Percentiles rank a stretch among this genome's conserved stretches.
Conservation (phyloP, 768 basidiomycete genomes). For the Ramaria rubella region DNA sequence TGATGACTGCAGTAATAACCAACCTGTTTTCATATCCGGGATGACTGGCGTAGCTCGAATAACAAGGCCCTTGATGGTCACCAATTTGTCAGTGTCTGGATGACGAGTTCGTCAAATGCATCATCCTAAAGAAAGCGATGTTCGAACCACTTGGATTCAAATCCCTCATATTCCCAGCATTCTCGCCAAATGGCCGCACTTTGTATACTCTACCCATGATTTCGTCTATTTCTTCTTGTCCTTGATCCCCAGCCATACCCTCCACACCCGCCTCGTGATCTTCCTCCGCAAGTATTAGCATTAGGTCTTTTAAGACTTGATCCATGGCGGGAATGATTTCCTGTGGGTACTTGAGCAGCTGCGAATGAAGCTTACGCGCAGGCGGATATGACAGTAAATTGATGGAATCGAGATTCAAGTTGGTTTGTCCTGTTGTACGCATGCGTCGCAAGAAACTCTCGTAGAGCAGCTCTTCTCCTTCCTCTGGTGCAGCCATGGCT, state of each 20-base stretch:
- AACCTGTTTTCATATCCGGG: constrained; percentile 88
- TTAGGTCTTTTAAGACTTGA: constrained; percentile 87
- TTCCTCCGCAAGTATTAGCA: constrained; percentile 80
- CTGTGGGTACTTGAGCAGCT: constrained; percentile 90
- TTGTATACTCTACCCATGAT: constrained; percentile 88
- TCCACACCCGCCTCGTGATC: constrained; percentile 66
- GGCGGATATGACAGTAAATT: constrained; percentile 86
- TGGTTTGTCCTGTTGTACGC: constrained; percentile 87
- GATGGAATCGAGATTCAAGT: constrained; percentile 82
- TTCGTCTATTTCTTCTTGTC: constrained; percentile 81
- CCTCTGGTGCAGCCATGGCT: constrained; percentile 50
- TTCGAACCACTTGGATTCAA: constrained; percentile 82
- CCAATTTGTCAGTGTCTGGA: constrained; percentile 94
- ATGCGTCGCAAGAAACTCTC: constrained; percentile 77
- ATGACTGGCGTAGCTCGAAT: constrained; percentile 97
- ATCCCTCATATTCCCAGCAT: constrained; percentile 86
- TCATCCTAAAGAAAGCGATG: not conserved
- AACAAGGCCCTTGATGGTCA: constrained; percentile 92
- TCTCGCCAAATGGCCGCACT: constrained; percentile 84
- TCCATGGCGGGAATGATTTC: constrained; percentile 98
- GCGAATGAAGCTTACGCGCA: constrained; percentile 72
- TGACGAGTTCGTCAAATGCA: not conserved
- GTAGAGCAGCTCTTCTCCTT: constrained; percentile 66
- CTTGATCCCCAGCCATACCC: constrained; percentile 69
- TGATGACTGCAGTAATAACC: not conserved